Conservation (phyloP, 768 basidiomycete species). For the Pleurotus salmoneostramineus region DNA sequence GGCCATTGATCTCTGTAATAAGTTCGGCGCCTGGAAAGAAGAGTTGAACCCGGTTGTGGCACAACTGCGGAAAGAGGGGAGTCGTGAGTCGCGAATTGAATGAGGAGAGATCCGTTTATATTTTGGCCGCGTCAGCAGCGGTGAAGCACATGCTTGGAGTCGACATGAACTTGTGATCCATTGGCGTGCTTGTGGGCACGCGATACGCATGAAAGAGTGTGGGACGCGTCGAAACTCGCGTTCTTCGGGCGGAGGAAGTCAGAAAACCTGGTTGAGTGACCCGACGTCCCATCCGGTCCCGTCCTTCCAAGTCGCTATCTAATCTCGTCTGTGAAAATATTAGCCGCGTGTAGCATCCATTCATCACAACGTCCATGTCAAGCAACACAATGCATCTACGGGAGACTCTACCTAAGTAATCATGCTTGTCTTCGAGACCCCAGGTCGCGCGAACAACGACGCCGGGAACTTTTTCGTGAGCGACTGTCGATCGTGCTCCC, state of each 20-base stretch:
- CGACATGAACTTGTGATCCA: conserved; percentile 8
- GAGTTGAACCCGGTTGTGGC: background rate
- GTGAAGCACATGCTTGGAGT: conserved; percentile 7
- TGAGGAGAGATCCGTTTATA: background rate
- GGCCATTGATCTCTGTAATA: conserved; percentile 21
- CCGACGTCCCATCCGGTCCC: background rate
- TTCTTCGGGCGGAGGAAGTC: background rate
- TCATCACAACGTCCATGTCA: background rate
- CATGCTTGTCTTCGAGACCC: background rate
- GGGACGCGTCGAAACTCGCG: conserved; percentile 7
- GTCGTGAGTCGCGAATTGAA: background rate
- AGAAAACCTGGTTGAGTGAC: background rate
- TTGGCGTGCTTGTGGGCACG: conserved; percentile 7
- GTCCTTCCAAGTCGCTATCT: background rate
- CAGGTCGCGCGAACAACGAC: conserved; percentile 26
- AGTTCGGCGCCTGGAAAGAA: conserved; percentile 14
- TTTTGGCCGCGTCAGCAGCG: background rate
- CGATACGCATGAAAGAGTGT: conserved; percentile 8
- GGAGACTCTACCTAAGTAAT: too few species aligned
- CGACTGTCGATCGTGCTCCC: conserved; percentile 43
- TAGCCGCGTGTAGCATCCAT: background rate
- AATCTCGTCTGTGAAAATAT: background rate
- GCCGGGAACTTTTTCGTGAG: conserved; percentile 49
- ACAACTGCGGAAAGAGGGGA: background rate
- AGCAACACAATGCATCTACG: background rate